Conservation (phyloP, 2,329 filamentous ascomycete genomes). For the Thielaviopsis populi region DNA sequence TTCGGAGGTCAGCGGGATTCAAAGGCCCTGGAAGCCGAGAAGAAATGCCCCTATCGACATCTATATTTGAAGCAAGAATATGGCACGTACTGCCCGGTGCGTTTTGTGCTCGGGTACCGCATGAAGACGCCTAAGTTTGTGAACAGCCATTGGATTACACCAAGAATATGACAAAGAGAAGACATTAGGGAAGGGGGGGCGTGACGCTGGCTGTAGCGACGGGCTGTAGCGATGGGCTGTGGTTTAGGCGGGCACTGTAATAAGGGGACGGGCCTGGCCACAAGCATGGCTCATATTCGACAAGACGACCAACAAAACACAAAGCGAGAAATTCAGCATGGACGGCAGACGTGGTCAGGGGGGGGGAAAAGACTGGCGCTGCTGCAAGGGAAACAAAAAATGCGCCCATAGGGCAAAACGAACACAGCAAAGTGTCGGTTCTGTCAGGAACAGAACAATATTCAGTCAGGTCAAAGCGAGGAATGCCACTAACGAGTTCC, state of each 20-base stretch:
- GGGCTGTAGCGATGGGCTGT: no score
- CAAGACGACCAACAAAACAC: neutral
- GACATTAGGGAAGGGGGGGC: neutral
- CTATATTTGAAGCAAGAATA: neutral
- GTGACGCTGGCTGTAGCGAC: no score
- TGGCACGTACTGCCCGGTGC: neutral
- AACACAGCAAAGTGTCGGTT: neutral
- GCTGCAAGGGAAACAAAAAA: neutral
- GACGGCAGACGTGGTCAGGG: neutral
- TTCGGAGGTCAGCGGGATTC: slow-evolving; percentile 1
- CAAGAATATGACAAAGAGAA: neutral
- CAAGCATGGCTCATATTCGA: neutral
- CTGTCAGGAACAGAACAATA: neutral
- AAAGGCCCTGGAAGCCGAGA: neutral
- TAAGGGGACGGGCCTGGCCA: no score
- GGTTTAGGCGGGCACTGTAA: no score
- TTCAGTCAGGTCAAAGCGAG: neutral
- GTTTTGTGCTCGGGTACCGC: neutral
- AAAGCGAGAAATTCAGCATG: neutral
- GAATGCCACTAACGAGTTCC: neutral
- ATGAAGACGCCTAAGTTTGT: neutral
- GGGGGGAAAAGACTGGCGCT: neutral
- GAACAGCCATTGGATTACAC: neutral
- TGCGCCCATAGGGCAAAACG: neutral
- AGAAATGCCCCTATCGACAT: neutral